phyloP scores from a whole-genome alignment of 2,329 filamentous ascomycete species.

The Podosphaera xanthii region DNA sequence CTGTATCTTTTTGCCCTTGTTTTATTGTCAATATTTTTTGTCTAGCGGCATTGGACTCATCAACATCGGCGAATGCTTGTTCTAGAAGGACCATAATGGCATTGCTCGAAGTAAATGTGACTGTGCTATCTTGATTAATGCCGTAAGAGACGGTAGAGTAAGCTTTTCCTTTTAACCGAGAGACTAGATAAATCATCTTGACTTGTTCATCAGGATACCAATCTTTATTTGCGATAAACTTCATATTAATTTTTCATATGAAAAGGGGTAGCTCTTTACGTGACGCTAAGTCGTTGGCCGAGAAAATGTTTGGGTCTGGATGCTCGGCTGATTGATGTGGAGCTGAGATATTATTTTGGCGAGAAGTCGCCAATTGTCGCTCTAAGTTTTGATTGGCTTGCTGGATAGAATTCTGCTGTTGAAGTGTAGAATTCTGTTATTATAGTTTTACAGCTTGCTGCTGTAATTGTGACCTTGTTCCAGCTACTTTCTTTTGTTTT shows the following conservation, averaged over 20 bases:
- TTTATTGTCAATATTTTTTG: not conserved
- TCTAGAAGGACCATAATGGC: not conserved
- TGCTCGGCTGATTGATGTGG: not conserved
- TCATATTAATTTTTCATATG: not conserved
- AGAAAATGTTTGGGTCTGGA: not conserved
- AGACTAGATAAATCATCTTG: not conserved
- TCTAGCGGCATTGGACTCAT: not conserved
- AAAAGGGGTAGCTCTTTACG: not conserved
- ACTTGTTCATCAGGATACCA: not conserved
- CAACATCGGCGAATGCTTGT: not conserved
- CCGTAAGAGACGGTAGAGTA: not conserved
- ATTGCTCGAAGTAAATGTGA: not conserved
- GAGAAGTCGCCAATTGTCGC: not conserved
- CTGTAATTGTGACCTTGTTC: not conserved
- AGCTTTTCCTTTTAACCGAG: not conserved
- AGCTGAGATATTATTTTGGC: not conserved
- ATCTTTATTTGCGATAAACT: not conserved
- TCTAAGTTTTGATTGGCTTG: not conserved
- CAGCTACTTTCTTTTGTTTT: not conserved
- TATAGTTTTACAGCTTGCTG: not conserved
- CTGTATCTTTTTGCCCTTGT: not conserved
- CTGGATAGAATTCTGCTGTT: not conserved
- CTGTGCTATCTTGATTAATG: not conserved
- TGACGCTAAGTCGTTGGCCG: not conserved
- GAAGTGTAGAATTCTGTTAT: no score